Percentiles rank a stretch among this genome's conserved stretches.
Conservation (phyloP, 495 filamentous ascomycete genomes). For the Penicillium bialowiezense region DNA sequence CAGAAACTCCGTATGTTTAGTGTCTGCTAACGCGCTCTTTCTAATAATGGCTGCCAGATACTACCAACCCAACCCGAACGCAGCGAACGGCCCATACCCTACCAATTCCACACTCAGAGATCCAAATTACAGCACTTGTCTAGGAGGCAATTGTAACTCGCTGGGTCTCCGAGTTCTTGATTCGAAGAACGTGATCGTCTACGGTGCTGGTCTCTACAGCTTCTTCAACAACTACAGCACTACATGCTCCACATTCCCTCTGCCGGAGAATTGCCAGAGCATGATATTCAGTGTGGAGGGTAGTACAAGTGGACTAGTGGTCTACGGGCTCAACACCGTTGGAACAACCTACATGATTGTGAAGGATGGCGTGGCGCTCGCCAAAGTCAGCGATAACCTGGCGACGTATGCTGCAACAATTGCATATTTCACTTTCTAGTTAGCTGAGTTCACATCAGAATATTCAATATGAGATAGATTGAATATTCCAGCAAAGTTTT, state of each 20-base stretch:
- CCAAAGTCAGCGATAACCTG: slow-evolving; percentile 50
- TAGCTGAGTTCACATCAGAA: not conserved
- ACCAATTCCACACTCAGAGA: slow-evolving; percentile 47
- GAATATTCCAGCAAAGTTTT: too few species aligned
- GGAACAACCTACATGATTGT: slow-evolving; percentile 45
- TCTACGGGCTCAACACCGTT: slow-evolving; percentile 53
- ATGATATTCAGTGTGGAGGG: slow-evolving; percentile 58
- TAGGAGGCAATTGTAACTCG: slow-evolving; percentile 54
- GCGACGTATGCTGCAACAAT: slow-evolving; percentile 54
- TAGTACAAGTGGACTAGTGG: slow-evolving; percentile 24
- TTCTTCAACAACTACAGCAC: slow-evolving; percentile 66
- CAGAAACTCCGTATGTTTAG: slow-evolving; percentile 63
- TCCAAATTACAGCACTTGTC: slow-evolving; percentile 54
- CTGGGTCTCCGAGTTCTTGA: slow-evolving; percentile 66
- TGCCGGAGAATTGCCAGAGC: slow-evolving; percentile 55
- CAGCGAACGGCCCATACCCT: slow-evolving; percentile 54
- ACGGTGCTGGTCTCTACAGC: slow-evolving; percentile 71
- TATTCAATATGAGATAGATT: not conserved
- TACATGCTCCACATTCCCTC: slow-evolving; percentile 44
- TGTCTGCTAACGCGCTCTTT: not conserved
- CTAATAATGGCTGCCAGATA: slow-evolving; percentile 21
- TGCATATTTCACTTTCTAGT: slow-evolving; percentile 40
- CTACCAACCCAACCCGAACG: slow-evolving; percentile 66
- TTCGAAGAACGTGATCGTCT: slow-evolving; percentile 57
- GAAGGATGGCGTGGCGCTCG: slow-evolving; percentile 48